These are phyloP conservation scores for Xylaria arbuscula DNA, from an alignment of 2,329 filamentous ascomycete genomes.

Conservation along the genomic window DNA sequence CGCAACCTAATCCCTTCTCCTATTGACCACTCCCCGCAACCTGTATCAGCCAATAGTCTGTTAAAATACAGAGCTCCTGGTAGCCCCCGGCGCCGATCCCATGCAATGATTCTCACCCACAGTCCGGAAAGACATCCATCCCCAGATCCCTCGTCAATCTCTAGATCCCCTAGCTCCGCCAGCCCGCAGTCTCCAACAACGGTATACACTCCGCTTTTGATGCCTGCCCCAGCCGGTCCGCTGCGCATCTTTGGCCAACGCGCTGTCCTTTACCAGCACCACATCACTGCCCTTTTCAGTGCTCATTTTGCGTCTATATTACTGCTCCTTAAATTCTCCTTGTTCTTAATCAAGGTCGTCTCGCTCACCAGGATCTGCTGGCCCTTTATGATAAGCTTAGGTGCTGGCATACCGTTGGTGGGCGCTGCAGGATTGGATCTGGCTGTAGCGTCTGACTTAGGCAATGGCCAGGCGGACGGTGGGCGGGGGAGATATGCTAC, in stretches of 20 bases:
- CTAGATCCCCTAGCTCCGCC: conserved; percentile 39
- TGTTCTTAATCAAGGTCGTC: conserved; percentile 77
- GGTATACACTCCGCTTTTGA: conserved; percentile 55
- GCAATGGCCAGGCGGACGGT: conserved; percentile 28
- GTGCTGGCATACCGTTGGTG: conserved; percentile 74
- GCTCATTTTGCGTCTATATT: conserved; percentile 50
- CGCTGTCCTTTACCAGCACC: conserved; percentile 53
- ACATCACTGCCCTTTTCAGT: conserved; percentile 46
- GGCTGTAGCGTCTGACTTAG: conserved; percentile 52
- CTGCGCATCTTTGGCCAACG: conserved; percentile 45
- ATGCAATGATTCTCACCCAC: conserved; percentile 56
- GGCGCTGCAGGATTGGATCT: conserved; percentile 75
- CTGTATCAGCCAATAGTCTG: conserved; percentile 47
- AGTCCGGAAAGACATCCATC: conserved; percentile 55
- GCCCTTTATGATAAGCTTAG: conserved; percentile 74
- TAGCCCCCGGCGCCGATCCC: conserved; percentile 48
- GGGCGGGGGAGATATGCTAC: conserved; percentile 34
- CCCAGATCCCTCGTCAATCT: conserved; percentile 46
- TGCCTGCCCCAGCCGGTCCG: conserved; percentile 60
- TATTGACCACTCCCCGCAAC: conserved; percentile 45
- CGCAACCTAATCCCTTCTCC: conserved; percentile 46
- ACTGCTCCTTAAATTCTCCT: conserved; percentile 61
- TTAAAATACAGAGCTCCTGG: conserved; percentile 50
- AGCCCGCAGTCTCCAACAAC: conserved; percentile 40
- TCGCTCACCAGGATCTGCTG: conserved; percentile 75